These are phyloP conservation scores for Lipomyces kockii DNA, from an alignment of 805 yeast species.

Conservation along the genomic window DNA sequence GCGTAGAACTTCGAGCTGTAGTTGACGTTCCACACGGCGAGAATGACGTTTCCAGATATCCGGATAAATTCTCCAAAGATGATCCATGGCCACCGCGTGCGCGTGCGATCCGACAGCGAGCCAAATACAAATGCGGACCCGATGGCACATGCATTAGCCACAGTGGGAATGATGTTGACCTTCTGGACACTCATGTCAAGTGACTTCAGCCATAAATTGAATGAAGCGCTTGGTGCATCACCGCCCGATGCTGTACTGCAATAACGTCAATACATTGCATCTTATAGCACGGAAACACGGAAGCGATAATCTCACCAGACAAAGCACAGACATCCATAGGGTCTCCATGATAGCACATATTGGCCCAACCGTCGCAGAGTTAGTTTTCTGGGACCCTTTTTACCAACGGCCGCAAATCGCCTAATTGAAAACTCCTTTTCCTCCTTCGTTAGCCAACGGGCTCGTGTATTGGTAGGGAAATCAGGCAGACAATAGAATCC, in stretches of 20 bases:
- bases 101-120: slow-evolving; percentile 42
- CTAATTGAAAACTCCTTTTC: slow-evolving; percentile 16
- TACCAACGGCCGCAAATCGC: slow-evolving; percentile 27
- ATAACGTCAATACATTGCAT: slow-evolving; percentile 1
- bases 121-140: slow-evolving; percentile 42
- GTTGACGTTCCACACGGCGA: slow-evolving; percentile 61
- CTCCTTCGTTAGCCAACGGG: slow-evolving; percentile 18
- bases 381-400: slow-evolving; percentile 18
- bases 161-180: slow-evolving; percentile 46
- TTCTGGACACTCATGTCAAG: slow-evolving; percentile 38
- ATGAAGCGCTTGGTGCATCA: slow-evolving; percentile 27
- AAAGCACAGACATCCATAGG: slow-evolving; percentile 10
- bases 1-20: slow-evolving; percentile 65
- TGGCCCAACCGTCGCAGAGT: slow-evolving; percentile 15
- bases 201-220: slow-evolving; percentile 44
- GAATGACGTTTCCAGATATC: slow-evolving; percentile 55
- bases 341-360: slow-evolving; percentile 18
- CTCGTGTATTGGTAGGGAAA: slow-evolving; percentile 48
- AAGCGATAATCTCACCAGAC: background rate
- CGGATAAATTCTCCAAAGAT: slow-evolving; percentile 49
- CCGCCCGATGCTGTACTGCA: slow-evolving; percentile 3
- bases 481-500: slow-evolving; percentile 57
- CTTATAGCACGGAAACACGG: background rate
- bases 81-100: slow-evolving; percentile 55
- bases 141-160: slow-evolving; percentile 43